Conservation (phyloP, 371 early-diverging fungal genomes). For the Capillidium rhysosporum region DNA sequence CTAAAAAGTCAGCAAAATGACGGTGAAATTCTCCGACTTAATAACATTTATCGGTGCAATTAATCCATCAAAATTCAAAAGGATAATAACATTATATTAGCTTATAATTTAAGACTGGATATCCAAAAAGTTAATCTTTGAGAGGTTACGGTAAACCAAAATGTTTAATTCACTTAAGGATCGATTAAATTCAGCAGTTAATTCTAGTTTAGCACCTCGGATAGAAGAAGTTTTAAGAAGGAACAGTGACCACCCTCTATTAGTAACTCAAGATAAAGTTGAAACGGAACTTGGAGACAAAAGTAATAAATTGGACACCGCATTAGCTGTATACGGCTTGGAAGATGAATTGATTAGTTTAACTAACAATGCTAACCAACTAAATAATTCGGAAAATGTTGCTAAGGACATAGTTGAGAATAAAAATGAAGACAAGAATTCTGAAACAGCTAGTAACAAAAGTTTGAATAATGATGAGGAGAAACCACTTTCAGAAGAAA, state of each 20-base stretch:
- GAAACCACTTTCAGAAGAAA: not conserved
- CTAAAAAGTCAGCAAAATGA: too few relatives aligned
- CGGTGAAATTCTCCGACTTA: too few relatives aligned
- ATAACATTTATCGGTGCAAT: too few relatives aligned
- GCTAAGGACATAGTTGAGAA: not conserved
- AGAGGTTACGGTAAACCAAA: too few relatives aligned
- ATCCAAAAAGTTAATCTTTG: too few relatives aligned
- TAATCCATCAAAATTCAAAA: too few relatives aligned
- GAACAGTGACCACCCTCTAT: not conserved
- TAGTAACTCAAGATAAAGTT: not conserved
- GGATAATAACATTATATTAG: too few relatives aligned
- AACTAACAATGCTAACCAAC: not conserved
- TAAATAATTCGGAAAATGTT: not conserved
- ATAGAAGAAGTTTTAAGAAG: not conserved
- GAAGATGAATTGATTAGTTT: not conserved
- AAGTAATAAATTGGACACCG: not conserved
- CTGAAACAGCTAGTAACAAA: not conserved
- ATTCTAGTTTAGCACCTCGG: not conserved
- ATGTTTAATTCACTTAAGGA: slow-evolving; percentile 7
- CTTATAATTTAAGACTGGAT: too few relatives aligned
- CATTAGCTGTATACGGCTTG: not conserved
- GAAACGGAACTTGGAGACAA: not conserved
- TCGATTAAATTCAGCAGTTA: slow-evolving; percentile 3
- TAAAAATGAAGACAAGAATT: not conserved
- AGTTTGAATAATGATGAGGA: not conserved